Conservation (phyloP, 306 rosid species). For the Acacia melanoxylon region DNA sequence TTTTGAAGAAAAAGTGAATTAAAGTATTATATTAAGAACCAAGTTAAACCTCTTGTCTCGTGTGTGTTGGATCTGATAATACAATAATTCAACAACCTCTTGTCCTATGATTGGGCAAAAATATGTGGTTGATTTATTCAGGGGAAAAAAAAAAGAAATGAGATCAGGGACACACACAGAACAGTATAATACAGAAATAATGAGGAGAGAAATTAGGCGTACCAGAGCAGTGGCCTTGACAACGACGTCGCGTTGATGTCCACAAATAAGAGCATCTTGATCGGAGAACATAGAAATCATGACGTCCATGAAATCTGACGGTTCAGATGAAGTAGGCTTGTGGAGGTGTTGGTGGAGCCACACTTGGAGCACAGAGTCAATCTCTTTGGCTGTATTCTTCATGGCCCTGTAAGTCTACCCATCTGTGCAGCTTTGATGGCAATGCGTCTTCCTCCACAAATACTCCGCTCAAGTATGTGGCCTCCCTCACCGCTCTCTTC, state of each 20-base stretch:
- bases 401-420: conserved; percentile 51
- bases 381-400: conserved; percentile 48
- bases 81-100: too few species aligned
- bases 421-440: conserved; percentile 23
- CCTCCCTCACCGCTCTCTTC: conserved; percentile 38
- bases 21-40: too few species aligned
- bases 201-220: background rate
- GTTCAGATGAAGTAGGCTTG: background rate
- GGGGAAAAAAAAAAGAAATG: too few species aligned
- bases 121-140: too few species aligned
- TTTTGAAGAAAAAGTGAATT: too few species aligned
- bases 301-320: conserved; percentile 49
- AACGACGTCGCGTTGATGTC: conserved; percentile 45
- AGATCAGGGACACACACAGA: too few species aligned
- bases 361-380: conserved; percentile 36
- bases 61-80: too few species aligned
- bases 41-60: too few species aligned
- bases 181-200: too few species aligned
- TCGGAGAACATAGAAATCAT: conserved; percentile 40
- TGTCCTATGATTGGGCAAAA: too few species aligned
- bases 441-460: conserved; percentile 53
- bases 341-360: conserved; percentile 53
- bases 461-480: conserved; percentile 53
- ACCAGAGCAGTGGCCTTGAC: conserved; percentile 72
- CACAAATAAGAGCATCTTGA: conserved; percentile 33